phyloP scores from a whole-genome alignment of 176 grass and related monocot species.

The Carex parvula region DNA sequence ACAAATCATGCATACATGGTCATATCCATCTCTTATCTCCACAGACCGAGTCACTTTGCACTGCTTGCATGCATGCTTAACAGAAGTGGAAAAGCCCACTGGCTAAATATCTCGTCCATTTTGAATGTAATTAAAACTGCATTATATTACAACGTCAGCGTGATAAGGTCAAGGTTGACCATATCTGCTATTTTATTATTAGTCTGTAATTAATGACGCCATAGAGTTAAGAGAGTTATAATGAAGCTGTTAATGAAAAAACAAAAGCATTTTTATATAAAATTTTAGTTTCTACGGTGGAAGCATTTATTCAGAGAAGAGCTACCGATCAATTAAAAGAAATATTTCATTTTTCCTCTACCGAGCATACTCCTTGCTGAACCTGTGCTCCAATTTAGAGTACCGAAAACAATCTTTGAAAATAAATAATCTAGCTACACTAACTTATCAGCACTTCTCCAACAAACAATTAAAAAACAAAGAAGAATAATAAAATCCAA shows the following conservation, averaged over 20 bases:
- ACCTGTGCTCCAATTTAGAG: background rate
- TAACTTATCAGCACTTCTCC: constrained; percentile 16
- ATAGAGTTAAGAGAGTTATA: background rate
- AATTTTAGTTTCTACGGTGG: background rate
- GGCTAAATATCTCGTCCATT: background rate
- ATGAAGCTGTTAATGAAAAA: background rate
- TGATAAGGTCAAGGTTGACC: background rate
- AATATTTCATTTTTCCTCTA: background rate
- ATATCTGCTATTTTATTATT: background rate
- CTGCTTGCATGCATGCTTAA: background rate
- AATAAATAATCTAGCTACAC: constrained; percentile 11
- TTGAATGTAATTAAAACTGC: background rate
- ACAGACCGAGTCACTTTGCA: background rate
- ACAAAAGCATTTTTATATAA: background rate
- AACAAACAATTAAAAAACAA: constrained; percentile 1
- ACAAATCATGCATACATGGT: background rate
- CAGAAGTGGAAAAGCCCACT: background rate
- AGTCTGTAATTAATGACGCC: background rate
- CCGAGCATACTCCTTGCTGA: background rate
- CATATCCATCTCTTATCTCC: background rate
- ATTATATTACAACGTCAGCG: background rate
- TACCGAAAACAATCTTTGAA: background rate
- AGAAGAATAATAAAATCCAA: background rate
- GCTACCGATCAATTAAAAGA: background rate
- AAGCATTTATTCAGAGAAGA: background rate